phyloP scores from a whole-genome alignment of 768 basidiomycete species.

The Serendipita sp. region DNA sequence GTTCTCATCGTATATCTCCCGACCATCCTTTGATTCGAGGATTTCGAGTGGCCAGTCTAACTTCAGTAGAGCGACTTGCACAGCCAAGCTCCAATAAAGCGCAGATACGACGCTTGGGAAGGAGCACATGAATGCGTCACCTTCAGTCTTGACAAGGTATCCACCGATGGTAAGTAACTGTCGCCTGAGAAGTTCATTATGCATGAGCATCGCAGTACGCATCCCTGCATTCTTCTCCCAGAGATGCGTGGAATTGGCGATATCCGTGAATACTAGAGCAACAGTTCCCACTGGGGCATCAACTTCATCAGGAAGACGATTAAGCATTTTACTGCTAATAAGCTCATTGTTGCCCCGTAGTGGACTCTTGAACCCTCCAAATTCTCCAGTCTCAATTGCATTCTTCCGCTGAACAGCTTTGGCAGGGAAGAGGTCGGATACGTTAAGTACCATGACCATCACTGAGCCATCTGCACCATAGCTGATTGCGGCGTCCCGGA shows the following conservation, averaged over 20 bases:
- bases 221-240: conserved; percentile 96
- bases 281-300: conserved; percentile 72
- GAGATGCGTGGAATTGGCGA: conserved; percentile 86
- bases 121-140: conserved; percentile 96
- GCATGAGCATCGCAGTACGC: conserved; percentile 80
- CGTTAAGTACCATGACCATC: conserved; percentile 94
- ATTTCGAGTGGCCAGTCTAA: conserved; percentile 89
- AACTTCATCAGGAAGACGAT: conserved; percentile 53
- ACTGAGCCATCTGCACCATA: conserved; percentile 86
- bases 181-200: conserved; percentile 73
- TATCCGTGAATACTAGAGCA: conserved; percentile 94
- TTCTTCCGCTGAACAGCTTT: conserved; percentile 11
- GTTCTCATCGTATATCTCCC: conserved; percentile 48
- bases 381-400: neutral
- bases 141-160: conserved; percentile 99
- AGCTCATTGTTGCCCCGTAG: conserved; percentile 9
- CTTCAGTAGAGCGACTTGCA: conserved; percentile 66
- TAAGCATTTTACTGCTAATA: conserved; percentile 10
- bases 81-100: conserved; percentile 76
- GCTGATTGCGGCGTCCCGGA: conserved; percentile 90
- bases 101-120: conserved; percentile 81
- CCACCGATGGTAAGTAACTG: conserved; percentile 81
- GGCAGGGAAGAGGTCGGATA: conserved; percentile 54
- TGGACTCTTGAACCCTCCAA: conserved; percentile 2
- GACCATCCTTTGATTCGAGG: conserved; percentile 81